Base-by-base conservation (phyloP, 345 rosid species). In the Syzygium oleosum region DNA sequence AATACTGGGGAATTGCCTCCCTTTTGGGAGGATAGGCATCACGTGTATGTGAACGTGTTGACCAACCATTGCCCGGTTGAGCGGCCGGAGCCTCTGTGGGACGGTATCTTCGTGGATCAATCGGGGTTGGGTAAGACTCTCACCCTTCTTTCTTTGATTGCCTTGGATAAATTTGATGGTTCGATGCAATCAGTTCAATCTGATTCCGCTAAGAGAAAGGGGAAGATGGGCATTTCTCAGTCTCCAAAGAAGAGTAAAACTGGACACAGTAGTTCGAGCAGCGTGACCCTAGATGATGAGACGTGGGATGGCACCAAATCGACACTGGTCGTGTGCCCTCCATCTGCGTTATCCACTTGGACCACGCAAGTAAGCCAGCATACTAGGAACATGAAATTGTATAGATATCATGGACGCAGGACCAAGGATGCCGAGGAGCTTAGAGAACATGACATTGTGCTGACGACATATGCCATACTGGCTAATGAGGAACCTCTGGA, bases 81-180 rank as follows among this genome's bases (percentile, higher is more conserved):
- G 41, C 91, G 93, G 58, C 97, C 96, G 1, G 94, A 93, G 88
- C 95, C 97, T 84, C 84, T 96, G 90, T 91, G 93, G 10, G 96
- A 96, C 84, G 97, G 98, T 3, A 93, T 97, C 85, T 92, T 97
- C 85, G 98, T 98, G 25, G 97, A 96, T 91, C 96, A 97, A 87
- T 95, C 94, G 96, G 99, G 98, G 4, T 89, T 96, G 89, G 99
- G 99, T 16, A 95, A 96, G 92, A 97, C 99, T 43, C 95, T 96
- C 56, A 94, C 99, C 86, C 87, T 96, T 88, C 95, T 96, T 84
- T 95, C 98, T 80, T 86, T 97, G 91, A 92, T 97, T 91, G 96
- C 98, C 56, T 92, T 93, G 52, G 99, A 96, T 93, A 94, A 91
- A 87, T 90, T 77, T 87, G 88, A 87, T 25, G 49, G 85, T 87